These are phyloP conservation scores for Colletotrichum cordylinicola DNA, from an alignment of 2,329 filamentous ascomycete species.

Conservation along the genomic window DNA sequence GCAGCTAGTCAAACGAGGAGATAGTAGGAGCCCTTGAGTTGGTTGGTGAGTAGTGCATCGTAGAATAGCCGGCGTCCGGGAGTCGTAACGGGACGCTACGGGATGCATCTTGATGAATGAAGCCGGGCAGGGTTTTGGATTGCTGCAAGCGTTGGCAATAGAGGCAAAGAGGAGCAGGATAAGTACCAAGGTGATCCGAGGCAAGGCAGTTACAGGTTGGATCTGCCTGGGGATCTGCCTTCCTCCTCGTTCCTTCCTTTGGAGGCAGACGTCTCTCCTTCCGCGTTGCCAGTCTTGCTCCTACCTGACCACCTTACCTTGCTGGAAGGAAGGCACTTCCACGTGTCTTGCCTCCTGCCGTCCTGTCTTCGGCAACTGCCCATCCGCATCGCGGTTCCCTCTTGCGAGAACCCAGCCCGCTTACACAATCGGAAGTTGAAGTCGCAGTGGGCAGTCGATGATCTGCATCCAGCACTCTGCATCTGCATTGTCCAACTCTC, in stretches of 20 bases:
- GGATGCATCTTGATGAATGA: background rate
- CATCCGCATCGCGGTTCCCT: background rate
- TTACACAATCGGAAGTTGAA: background rate
- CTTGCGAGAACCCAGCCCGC: background rate
- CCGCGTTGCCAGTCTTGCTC: background rate
- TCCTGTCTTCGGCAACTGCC: background rate
- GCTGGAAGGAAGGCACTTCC: background rate
- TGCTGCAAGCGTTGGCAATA: background rate
- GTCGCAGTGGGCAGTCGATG: background rate
- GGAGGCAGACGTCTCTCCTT: background rate
- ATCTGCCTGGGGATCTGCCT: background rate
- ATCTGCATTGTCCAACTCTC: background rate
- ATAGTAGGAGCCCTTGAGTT: background rate
- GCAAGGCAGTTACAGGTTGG: background rate
- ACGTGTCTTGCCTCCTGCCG: background rate
- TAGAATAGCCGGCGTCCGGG: background rate
- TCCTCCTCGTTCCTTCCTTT: background rate
- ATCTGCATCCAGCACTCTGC: background rate
- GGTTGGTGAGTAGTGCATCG: background rate
- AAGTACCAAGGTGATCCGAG: background rate
- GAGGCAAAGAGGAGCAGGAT: background rate
- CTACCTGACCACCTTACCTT: background rate
- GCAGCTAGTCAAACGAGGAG: background rate
- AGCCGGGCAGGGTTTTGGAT: background rate
- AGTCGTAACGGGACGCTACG: background rate